Percentiles rank a stretch among this genome's conserved stretches.
These are phyloP conservation scores for Insectozyma bohioensis DNA, from an alignment of 1,139 yeast species.

Conservation along the genomic window DNA sequence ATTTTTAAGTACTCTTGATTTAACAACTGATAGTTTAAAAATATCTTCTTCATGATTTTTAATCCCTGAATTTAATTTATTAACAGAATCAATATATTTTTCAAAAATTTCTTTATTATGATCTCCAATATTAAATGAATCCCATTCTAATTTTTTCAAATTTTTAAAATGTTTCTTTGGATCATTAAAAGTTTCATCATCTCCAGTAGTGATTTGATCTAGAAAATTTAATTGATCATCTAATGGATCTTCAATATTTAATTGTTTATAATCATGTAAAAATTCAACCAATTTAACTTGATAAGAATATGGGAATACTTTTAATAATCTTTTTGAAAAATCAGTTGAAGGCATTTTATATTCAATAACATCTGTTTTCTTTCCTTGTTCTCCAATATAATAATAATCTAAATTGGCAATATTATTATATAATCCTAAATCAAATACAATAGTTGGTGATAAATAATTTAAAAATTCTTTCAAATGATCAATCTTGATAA, in stretches of 20 bases:
- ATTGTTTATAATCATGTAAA: conserved; percentile 23
- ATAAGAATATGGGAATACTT: conserved; percentile 36
- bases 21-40: conserved; percentile 26
- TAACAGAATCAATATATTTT: conserved; percentile 21
- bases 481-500: conserved; percentile 26
- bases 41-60: conserved; percentile 18
- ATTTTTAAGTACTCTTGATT: conserved; percentile 31
- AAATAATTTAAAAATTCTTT: conserved; percentile 36
- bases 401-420: conserved; percentile 18
- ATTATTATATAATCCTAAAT: conserved; percentile 29
- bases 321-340: conserved; percentile 16
- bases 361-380: conserved; percentile 2
- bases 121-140: conserved; percentile 23
- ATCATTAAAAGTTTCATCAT: conserved; percentile 29
- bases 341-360: conserved; percentile 8
- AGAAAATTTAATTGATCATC: conserved; percentile 38
- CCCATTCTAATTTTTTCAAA: conserved; percentile 36
- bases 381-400: background rate
- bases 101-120: conserved; percentile 22
- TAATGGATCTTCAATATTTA: conserved; percentile 21
- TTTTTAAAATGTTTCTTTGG: conserved; percentile 29
- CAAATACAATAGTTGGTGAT: conserved; percentile 38
- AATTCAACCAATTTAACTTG: conserved; percentile 34
- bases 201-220: conserved; percentile 39
- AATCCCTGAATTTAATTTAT: conserved; percentile 10